Evolutionary conservation across 768 basidiomycete genomes (phyloP).

Genomic region (Agaricus blazei): DNA sequence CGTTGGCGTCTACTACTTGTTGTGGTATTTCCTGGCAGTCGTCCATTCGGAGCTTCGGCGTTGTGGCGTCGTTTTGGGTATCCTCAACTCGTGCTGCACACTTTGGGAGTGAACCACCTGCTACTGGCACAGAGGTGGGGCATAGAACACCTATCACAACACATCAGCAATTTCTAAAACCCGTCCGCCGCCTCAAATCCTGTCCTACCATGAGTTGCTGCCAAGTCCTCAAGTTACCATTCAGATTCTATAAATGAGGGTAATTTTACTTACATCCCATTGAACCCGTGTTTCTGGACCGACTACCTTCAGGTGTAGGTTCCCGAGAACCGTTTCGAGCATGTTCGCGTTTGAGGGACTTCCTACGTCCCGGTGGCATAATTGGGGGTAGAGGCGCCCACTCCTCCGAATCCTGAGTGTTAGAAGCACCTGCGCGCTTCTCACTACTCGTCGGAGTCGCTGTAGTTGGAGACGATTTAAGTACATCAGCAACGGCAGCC

Average conservation of each 20-base stretch:
- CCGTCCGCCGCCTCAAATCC: constrained; percentile 3
- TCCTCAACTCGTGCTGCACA: neutral
- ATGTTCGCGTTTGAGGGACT: constrained; percentile 4
- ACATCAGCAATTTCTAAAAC: constrained; percentile 6
- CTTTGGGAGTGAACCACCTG: neutral
- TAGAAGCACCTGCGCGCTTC: neutral
- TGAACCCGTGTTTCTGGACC: neutral
- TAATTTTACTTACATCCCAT: neutral
- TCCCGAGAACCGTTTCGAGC: neutral
- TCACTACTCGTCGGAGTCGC: neutral
- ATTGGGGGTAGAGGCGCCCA: constrained; percentile 1
- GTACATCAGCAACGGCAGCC: neutral
- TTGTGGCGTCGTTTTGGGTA: neutral
- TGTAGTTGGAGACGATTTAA: neutral
- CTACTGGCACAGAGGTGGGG: neutral
- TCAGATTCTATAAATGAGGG: neutral
- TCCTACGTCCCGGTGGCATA: constrained; percentile 3
- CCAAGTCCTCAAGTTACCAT: neutral
- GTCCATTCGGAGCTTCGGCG: neutral
- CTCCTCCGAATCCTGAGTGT: neutral
- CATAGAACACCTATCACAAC: constrained; percentile 2
- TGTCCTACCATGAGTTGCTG: constrained; percentile 8
- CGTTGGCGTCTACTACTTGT: constrained; percentile 6
- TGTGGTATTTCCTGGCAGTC: neutral
- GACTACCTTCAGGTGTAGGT: neutral